phyloP scores from a whole-genome alignment of 2,329 filamentous ascomycete genomes.

The Pestalotiopsis sp. region DNA sequence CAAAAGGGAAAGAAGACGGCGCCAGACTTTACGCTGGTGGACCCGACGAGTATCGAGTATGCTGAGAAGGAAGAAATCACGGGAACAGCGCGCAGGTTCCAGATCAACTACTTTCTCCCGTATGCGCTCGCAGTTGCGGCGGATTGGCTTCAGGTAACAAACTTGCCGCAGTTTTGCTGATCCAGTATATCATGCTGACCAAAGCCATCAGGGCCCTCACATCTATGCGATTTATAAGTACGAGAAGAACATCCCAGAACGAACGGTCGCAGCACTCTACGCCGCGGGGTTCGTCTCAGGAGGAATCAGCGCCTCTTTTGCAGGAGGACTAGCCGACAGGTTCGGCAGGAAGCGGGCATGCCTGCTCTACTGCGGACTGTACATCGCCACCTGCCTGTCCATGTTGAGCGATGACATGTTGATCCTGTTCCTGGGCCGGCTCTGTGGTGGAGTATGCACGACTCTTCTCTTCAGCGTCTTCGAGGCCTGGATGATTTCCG shows the following conservation, averaged over 20 bases:
- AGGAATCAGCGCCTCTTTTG: constrained; percentile 45
- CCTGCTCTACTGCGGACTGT: constrained; percentile 55
- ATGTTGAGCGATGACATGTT: constrained; percentile 45
- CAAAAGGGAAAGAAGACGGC: constrained; percentile 14
- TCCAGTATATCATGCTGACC: constrained; percentile 2
- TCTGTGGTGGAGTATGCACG: constrained; percentile 57
- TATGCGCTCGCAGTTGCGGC: constrained; percentile 45
- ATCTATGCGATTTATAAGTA: constrained; percentile 28
- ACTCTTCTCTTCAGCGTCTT: constrained; percentile 62
- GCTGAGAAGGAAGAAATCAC: neutral
- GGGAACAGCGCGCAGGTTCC: neutral
- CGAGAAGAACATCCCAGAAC: constrained; percentile 26
- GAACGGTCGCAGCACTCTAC: constrained; percentile 40
- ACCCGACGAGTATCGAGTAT: constrained; percentile 9
- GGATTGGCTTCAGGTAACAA: constrained; percentile 46
- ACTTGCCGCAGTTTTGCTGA: neutral
- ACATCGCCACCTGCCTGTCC: constrained; percentile 53
- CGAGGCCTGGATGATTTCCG: constrained; percentile 63
- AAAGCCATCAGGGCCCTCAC: constrained; percentile 13
- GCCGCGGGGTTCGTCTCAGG: constrained; percentile 53
- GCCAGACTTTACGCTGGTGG: constrained; percentile 33
- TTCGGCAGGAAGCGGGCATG: constrained; percentile 54
- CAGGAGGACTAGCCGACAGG: constrained; percentile 41
- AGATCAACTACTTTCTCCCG: constrained; percentile 5
- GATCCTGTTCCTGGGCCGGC: constrained; percentile 54